These are phyloP conservation scores for Hypoxylon sp. DNA, from an alignment of 2,329 filamentous ascomycete species.

Conservation along the genomic window DNA sequence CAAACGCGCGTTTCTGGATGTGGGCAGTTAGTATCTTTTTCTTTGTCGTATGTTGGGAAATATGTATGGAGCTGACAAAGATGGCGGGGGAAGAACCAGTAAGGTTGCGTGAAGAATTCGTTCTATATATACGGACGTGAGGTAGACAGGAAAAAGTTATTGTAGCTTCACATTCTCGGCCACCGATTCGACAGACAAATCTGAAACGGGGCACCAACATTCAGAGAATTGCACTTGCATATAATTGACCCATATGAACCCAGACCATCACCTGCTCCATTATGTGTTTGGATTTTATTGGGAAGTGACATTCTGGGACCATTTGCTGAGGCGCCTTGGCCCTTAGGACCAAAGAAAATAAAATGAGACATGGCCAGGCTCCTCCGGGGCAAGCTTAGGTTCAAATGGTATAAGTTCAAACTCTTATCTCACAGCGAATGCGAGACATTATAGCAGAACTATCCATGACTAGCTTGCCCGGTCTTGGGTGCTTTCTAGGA, in stretches of 20 bases:
- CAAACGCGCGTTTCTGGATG: constrained; percentile 69
- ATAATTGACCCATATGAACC: constrained; percentile 24
- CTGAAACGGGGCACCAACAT: constrained; percentile 28
- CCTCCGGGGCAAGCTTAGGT: constrained; percentile 3
- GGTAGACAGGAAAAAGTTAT: constrained; percentile 1
- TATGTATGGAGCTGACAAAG: constrained; percentile 24
- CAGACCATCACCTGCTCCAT: constrained; percentile 21
- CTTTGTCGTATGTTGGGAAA: constrained; percentile 29
- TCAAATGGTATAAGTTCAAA: constrained; percentile 14
- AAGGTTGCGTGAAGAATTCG: constrained; percentile 15
- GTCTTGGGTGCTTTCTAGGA: constrained; percentile 16
- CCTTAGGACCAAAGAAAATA: constrained; percentile 17
- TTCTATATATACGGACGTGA: constrained; percentile 18
- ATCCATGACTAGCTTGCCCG: constrained; percentile 9
- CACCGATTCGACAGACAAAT: constrained; percentile 27
- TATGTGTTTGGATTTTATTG: constrained; percentile 14
- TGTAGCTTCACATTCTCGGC: constrained; percentile 16
- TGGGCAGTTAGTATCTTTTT: constrained; percentile 49
- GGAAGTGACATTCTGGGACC: constrained; percentile 25
- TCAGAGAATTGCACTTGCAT: constrained; percentile 39
- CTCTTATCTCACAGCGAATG: constrained; percentile 17
- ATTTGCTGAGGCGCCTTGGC: constrained; percentile 12
- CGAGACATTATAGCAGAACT: constrained; percentile 14
- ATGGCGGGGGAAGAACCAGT: constrained; percentile 31
- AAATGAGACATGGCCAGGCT: constrained; percentile 3